Evolutionary conservation across 1,284 basidiomycete species (phyloP), one percentile per base, ranked within the genome.

Genomic region (Waitea zeae): DNA sequence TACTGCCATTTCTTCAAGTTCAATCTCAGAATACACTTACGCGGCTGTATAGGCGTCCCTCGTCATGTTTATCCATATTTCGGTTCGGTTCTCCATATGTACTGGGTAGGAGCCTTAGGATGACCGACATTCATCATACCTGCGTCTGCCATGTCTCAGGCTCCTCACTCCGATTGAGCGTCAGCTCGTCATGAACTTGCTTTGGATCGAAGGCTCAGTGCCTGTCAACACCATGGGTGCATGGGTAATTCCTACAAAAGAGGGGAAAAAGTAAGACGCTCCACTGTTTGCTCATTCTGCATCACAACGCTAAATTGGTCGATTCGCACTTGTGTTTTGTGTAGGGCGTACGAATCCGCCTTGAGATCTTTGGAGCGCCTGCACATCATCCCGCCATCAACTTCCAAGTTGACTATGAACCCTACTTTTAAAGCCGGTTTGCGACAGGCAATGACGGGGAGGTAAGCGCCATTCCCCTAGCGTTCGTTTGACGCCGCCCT

Each of bases 41-140:
- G 33, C 70, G 86, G 32, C 64, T 97, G 33, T 98, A 95, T 53
- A 70, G 79, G 47, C 73, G 76, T 13, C 90, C 93, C 14, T 92
- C 89, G 2, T 82, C 86, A 52, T 95, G 90, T 57, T 70, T 98
- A 20, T 87, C 89, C 30, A 78, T 98, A 52, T 90, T 96, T 53
- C 75, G 90, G 86, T 87, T 47, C 38, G 48, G 32, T 13, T 35
- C 18, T 32, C 28, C 27, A 14, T 5, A 18, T 34, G 33, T 36
- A 44, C 38, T 39, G 30, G 27, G 32, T 31, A 33, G 38, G 20
- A 32, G 24, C 17, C 17, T n/a, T n/a, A n/a, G n/a, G n/a, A 32
- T 36, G 38, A 12, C 29, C 53, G 41, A 43, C 39, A 19, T 32
- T 9, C 33, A 19, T 28, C 30, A 47, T n/a, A n/a, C n/a, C n/a